phyloP scores from a whole-genome alignment of 495 filamentous ascomycete species.

The Aspergillus incahuasiensis region DNA sequence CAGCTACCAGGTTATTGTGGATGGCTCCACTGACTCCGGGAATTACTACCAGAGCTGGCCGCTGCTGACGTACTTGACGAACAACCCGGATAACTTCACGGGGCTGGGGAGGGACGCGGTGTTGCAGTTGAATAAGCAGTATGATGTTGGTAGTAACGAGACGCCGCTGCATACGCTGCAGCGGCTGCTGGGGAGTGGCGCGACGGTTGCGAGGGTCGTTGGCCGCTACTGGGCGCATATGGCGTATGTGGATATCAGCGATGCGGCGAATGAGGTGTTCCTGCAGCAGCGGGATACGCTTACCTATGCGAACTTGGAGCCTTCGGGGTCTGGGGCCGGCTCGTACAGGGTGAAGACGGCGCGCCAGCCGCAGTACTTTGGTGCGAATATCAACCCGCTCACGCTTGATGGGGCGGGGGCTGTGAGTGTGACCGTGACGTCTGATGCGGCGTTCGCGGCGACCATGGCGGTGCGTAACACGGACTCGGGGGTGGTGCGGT shows the following conservation, averaged over 20 bases:
- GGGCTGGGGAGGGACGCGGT: constrained; percentile 7
- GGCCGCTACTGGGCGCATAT: constrained; percentile 14
- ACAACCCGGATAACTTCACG: constrained; percentile 13
- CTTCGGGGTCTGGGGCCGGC: neutral
- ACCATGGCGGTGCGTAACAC: constrained; percentile 5
- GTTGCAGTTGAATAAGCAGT: constrained; percentile 7
- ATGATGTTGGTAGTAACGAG: constrained; percentile 10
- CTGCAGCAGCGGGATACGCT: neutral
- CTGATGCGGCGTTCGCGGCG: neutral
- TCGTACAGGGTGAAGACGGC: constrained; percentile 9
- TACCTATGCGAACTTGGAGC: constrained; percentile 10
- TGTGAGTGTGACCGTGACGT: constrained; percentile 1
- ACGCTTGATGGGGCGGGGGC: neutral
- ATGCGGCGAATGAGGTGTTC: constrained; percentile 6
- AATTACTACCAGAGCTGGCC: constrained; percentile 18
- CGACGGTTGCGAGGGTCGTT: neutral
- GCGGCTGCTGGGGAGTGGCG: neutral
- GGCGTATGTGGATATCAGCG: constrained; percentile 14
- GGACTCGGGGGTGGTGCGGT: neutral
- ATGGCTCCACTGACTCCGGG: constrained; percentile 1
- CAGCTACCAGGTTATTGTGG: constrained; percentile 13
- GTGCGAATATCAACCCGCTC: constrained; percentile 13
- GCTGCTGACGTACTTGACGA: constrained; percentile 12
- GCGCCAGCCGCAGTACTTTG: constrained; percentile 11
- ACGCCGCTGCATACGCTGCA: constrained; percentile 13